Conservation (phyloP, 2,329 filamentous ascomycete species). For the Neofusicoccum ribis region DNA sequence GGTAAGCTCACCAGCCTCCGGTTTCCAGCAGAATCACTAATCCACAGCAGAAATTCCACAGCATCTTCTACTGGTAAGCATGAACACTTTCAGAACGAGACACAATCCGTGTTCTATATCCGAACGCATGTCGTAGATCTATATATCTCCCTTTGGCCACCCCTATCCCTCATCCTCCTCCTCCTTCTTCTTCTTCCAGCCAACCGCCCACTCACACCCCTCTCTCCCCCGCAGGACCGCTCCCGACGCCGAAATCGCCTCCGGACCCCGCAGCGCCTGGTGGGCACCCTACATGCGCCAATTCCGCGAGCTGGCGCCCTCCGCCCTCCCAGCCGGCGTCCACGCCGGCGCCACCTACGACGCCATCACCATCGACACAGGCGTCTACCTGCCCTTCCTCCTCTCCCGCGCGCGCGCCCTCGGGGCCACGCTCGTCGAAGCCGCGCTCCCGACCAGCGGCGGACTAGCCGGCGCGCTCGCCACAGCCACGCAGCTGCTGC, state of each 20-base stretch:
- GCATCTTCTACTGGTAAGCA: constrained; percentile 16
- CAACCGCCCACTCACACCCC: background rate
- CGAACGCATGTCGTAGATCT: too few relatives aligned
- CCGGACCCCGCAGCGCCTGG: constrained; percentile 33
- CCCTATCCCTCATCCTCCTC: background rate
- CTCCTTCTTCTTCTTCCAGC: background rate
- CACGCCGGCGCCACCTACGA: constrained; percentile 32
- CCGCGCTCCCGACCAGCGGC: constrained; percentile 27
- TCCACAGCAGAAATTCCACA: constrained; percentile 19
- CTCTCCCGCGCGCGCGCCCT: constrained; percentile 27
- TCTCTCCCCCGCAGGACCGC: constrained; percentile 26
- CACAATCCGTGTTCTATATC: too few relatives aligned
- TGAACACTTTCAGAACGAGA: too few relatives aligned
- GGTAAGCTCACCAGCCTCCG: constrained; percentile 5
- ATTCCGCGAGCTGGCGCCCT: constrained; percentile 29
- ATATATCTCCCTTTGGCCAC: too few relatives aligned
- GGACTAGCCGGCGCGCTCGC: constrained; percentile 32
- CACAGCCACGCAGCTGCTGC: constrained; percentile 10
- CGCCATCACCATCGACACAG: constrained; percentile 40
- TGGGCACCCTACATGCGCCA: constrained; percentile 39
- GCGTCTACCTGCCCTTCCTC: constrained; percentile 40
- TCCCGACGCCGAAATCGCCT: constrained; percentile 21
- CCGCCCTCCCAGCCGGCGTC: constrained; percentile 24
- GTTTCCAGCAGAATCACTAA: background rate
- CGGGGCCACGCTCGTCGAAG: constrained; percentile 32